Conservation (phyloP, 208 protist species). For the Trichomonas gallinae region DNA sequence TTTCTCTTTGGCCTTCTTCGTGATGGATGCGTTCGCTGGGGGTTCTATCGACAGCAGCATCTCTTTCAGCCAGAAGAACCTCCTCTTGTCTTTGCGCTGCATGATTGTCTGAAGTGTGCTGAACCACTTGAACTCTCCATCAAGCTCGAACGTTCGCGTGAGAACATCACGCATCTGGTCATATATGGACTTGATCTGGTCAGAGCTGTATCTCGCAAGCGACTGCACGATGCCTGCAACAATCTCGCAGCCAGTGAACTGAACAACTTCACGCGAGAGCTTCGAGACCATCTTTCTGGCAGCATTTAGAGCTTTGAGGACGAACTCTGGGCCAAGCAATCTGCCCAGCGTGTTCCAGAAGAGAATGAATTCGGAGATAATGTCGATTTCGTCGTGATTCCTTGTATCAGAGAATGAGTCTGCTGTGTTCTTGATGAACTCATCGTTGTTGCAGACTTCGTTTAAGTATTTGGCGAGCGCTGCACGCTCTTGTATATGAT, state of each 20-base stretch:
- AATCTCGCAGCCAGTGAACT: not conserved
- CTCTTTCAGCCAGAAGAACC: not conserved
- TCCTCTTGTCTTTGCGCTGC: not conserved
- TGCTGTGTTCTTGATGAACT: not conserved
- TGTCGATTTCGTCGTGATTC: not conserved
- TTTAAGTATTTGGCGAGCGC: not conserved
- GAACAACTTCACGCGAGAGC: not conserved
- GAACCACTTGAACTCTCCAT: not conserved
- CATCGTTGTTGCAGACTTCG: not conserved
- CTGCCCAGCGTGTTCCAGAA: not conserved
- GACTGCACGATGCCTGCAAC: not conserved
- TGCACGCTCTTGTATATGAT: not conserved
- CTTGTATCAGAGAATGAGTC: not conserved
- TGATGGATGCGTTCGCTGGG: not conserved
- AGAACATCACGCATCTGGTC: not conserved
- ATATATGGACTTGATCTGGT: not conserved
- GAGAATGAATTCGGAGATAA: not conserved
- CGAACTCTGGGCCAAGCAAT: not conserved
- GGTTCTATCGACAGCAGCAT: not conserved
- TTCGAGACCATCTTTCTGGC: not conserved
- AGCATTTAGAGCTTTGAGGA: not conserved
- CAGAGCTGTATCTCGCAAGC: not conserved
- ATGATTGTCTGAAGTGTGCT: not conserved
- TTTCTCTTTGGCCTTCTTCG: not conserved
- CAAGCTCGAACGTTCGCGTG: not conserved